Base-by-base conservation (phyloP, 139 green algal genomes). In the Limnomonas spitsbergensis region DNA sequence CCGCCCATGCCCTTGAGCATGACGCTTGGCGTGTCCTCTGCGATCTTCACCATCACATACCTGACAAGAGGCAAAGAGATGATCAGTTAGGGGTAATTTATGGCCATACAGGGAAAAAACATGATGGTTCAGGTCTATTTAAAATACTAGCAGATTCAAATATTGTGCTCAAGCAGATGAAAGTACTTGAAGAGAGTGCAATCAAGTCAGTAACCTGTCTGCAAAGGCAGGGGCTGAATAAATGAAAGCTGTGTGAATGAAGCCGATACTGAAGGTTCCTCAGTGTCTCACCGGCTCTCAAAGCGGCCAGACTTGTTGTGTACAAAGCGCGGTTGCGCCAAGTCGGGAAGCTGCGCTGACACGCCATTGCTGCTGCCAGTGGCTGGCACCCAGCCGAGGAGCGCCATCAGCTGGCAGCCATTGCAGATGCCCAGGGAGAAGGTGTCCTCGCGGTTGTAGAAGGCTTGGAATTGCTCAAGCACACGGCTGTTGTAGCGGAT, bases 361-460 rank as follows among this genome's bases (percentile, higher is more conserved):
- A n/a, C 47, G 72, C 77, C 9, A 54, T 69, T 40, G 52, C 34
- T 4, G 40, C n/a, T 76, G 27, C 71, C 88, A 2, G 84, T 81
- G 3, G 88, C 90, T 0, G 94, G 95, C 85, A 99, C 94, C 93
- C 94, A 98, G 56, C 96, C 96, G 56, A 99, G 91, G 70, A 99
- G 89, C 29, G 96, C 96, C 96, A 98, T 98, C n/a, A 99, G 90
- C 91, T 99, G 96, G 89, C 96, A 99, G 40, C 96, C 96, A 85
- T 99, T 99, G 93, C 96, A 99, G 36, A 99, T 85, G 77, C 96
- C 96, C 38, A 99, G 90, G 54, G 89, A 96, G 83, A 94, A 99
- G 54, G 96, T 99, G 89, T 99, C 94, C 3, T 80, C 29, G 69
- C 93, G 78, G 31, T 77, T 67, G 80, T 93, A 93, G 79, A 94